Evolutionary conservation across 164 flowering plant species (phyloP), one percentile per base, ranked within the genome.

Genomic region (Vitis riparia): DNA sequence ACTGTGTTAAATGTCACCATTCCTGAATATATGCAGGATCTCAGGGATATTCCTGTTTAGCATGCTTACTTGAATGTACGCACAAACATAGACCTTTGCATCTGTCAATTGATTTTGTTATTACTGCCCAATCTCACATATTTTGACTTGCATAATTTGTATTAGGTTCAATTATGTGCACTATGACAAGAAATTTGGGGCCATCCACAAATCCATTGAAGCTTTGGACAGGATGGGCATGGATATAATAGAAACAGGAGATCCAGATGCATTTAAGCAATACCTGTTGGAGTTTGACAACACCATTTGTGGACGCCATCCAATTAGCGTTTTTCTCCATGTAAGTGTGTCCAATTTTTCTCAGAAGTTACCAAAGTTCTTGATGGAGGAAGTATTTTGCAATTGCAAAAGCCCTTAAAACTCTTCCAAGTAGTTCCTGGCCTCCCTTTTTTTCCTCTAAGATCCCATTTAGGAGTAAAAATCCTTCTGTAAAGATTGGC

Each of bases 291-390:
- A 93, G 73, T 92, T 76, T 37, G 91, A 91, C 50, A 96, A 96
- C 76, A 93, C 99, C 48, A 96, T 96, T 17, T 96, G 98, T 68
- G 99, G 99, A 8, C 92, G 98, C 30, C 99, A 96, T 76, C 99
- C 98, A 49, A 93, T 96, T 23, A 87, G 94, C 65, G 92, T 94
- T 69, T 94, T 94, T 69, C 92, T 94, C 59, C 94, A 92, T 82
- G 98, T 92, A 86, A 83, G 74, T 76, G n/a, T 61, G 57, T 50
- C 51, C 44, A 64, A 9, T 47, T 52, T 17, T 59, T 30, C 51
- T n/a, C 27, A 23, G 27, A 23, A 23, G 27, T 23, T 23, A 2
- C 27, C 27, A 23, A 23, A 23, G 27, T 23, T 23, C 27, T 23
- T 23, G 27, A 23, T 23, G 27, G 27, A 23, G 27, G 27, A 23